These are phyloP conservation scores for Arthrobotrys musiformis DNA, from an alignment of 2,329 filamentous ascomycete genomes.

Conservation along the genomic window DNA sequence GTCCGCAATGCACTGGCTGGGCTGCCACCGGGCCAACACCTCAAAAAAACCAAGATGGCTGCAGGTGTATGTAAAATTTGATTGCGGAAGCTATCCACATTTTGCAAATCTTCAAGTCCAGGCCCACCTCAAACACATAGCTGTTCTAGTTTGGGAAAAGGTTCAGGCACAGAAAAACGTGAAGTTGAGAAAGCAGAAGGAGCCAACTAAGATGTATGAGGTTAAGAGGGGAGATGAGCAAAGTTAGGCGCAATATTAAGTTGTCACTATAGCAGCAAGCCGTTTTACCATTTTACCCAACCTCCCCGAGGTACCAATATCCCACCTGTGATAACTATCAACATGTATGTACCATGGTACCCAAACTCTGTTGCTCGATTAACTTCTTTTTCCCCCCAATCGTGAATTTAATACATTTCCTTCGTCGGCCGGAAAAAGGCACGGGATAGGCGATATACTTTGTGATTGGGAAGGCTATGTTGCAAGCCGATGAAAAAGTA, in stretches of 20 bases:
- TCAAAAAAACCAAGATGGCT: background rate
- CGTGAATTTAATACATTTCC: slow-evolving; percentile 3
- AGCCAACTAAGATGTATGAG: too few species aligned
- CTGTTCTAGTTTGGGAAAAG: background rate
- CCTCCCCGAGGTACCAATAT: slow-evolving; percentile 34
- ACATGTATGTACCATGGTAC: slow-evolving; percentile 32
- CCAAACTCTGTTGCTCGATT: background rate
- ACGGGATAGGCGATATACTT: background rate
- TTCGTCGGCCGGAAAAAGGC: slow-evolving; percentile 11
- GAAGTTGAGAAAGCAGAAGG: background rate
- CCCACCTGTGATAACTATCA: slow-evolving; percentile 17
- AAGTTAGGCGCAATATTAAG: slow-evolving; percentile 19
- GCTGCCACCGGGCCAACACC: too few species aligned
- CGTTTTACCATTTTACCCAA: slow-evolving; percentile 14
- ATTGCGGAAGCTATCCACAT: slow-evolving; percentile 16
- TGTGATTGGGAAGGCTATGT: background rate
- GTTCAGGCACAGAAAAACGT: background rate
- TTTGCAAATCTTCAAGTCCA: background rate
- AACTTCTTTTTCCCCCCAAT: background rate
- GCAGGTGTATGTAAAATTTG: slow-evolving; percentile 5
- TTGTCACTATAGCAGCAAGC: slow-evolving; percentile 32
- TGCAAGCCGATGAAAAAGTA: too few species aligned
- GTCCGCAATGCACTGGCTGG: too few species aligned
- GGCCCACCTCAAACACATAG: background rate
- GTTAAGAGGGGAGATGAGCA: background rate